A percentile compares a stretch with the other conserved stretches of the same genome.
Evolutionary conservation across 176 grass and related monocot genomes (phyloP).

Genomic region (Musa acuminata): DNA sequence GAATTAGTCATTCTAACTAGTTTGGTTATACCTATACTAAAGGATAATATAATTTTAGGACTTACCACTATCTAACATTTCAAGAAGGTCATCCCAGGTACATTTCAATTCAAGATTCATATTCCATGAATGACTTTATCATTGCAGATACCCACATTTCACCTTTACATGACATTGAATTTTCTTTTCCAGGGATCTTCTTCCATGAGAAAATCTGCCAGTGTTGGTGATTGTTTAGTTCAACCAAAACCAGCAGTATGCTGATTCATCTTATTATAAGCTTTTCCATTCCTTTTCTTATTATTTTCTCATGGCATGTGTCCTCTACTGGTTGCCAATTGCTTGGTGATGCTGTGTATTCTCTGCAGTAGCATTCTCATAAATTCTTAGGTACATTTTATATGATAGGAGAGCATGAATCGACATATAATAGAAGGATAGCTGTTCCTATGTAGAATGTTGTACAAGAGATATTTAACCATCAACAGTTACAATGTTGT

Average conservation of each 20-base stretch:
- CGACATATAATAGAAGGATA: too few species aligned
- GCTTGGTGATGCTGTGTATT: not conserved
- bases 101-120: conserved; percentile 17
- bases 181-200: conserved; percentile 53
- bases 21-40: conserved; percentile 19
- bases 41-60: conserved; percentile 52
- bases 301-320: not conserved
- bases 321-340: not conserved
- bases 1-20: conserved; percentile 4
- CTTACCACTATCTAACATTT: conserved; percentile 40
- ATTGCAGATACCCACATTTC: not conserved
- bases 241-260: conserved; percentile 65
- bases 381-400: too few species aligned
- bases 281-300: not conserved
- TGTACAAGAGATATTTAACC: too few species aligned
- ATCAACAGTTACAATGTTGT: too few species aligned
- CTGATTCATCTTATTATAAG: conserved; percentile 11
- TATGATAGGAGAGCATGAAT: too few species aligned
- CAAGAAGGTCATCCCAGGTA: conserved; percentile 66
- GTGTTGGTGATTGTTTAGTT: conserved; percentile 70
- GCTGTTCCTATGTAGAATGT: too few species aligned
- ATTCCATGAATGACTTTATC: not conserved
- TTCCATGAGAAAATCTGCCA: conserved; percentile 86
- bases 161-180: conserved; percentile 18
- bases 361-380: not conserved